Percentiles rank a stretch among this genome's conserved stretches.
Evolutionary conservation across 1,139 yeast genomes (phyloP).

Genomic region (Zygotorulaspora mrakii): DNA sequence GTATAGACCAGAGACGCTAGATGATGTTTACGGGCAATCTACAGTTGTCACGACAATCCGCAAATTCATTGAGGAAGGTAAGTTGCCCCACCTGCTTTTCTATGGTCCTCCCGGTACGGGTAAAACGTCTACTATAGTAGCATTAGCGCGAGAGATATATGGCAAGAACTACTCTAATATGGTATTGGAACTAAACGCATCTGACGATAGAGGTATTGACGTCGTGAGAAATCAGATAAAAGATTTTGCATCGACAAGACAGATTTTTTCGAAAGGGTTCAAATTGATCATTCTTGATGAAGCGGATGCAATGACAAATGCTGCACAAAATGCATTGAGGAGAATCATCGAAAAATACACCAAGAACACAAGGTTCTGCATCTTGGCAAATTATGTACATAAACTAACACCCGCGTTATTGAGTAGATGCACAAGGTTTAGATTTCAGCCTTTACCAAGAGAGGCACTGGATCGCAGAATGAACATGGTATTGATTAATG

Average conservation of each 20-base stretch:
- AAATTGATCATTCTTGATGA: slow-evolving; percentile 91
- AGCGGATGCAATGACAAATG: slow-evolving; percentile 98
- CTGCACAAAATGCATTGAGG: slow-evolving; percentile 92
- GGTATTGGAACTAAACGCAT: slow-evolving; percentile 93
- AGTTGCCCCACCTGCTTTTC: slow-evolving; percentile 82
- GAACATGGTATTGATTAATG: slow-evolving; percentile 62
- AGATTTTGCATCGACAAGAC: slow-evolving; percentile 91
- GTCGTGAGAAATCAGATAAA: slow-evolving; percentile 91
- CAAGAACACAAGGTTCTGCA: slow-evolving; percentile 91
- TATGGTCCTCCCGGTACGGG: slow-evolving; percentile 99
- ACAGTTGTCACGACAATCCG: slow-evolving; percentile 80
- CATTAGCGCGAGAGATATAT: slow-evolving; percentile 86
- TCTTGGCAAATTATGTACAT: slow-evolving; percentile 93
- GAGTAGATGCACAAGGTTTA: slow-evolving; percentile 90
- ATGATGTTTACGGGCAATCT: slow-evolving; percentile 88
- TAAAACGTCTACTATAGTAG: slow-evolving; percentile 89
- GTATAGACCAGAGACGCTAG: slow-evolving; percentile 79
- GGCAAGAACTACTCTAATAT: slow-evolving; percentile 79
- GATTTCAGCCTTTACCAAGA: slow-evolving; percentile 77
- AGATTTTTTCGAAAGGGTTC: slow-evolving; percentile 76
- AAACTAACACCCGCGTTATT: slow-evolving; percentile 91
- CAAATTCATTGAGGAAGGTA: slow-evolving; percentile 77
- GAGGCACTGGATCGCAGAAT: slow-evolving; percentile 67
- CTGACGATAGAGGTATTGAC: slow-evolving; percentile 95
- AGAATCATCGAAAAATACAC: slow-evolving; percentile 91